Base-by-base conservation (phyloP, 352 stramenopile species). In the Phytophthora ramorum region DNA sequence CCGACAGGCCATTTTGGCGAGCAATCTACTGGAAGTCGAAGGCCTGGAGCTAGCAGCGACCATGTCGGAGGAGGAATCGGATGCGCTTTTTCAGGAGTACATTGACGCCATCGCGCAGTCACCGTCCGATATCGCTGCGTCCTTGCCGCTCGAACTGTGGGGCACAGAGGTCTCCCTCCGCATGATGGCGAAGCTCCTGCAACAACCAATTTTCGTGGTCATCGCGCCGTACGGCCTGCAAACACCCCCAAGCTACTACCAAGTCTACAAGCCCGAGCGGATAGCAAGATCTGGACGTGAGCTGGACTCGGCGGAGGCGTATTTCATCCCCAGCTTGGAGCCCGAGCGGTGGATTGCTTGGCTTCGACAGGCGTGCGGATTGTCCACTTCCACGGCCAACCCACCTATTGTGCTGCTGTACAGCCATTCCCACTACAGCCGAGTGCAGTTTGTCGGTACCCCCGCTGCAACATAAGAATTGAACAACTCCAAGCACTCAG, bases 161-260 rank as follows among this genome's bases (percentile, higher is more conserved):
- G 30, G 54, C 13, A 46, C 46, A 35, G 53, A 65, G 2, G 46
- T 65, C 35, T 65, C 62, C 4, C 48, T 70, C 30, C 54, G 54
- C 9, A 70, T 70, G 62, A 65, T 60, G 55, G 47, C 62, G 43
- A 70, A 65, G 32, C 55, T 65, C 22, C 54, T 70, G 1, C 62
- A 59, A 20, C 46, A 59, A 17, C 13, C 54, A 16, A 53, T 69
- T 20, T 69, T 58, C 35, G 19, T 69, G 37, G 37, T 65, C 20
- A 56, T 40, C 16, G 54, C 54, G 10, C 28, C 62, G 19, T 40
- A 40, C 26, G 61, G 54, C 26, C 32, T 69, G 37, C 38, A 64
- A 35, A 24, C 28, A 16, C 1, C 32, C 13, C 22, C 41, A 26
- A 46, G 17, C 38, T 26, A 53, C 20, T 64, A 49, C n/a, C 54